Percentiles rank a stretch among this genome's conserved stretches.
Conservation (phyloP, 164 flowering plant species). For the Dillenia turbinata region DNA sequence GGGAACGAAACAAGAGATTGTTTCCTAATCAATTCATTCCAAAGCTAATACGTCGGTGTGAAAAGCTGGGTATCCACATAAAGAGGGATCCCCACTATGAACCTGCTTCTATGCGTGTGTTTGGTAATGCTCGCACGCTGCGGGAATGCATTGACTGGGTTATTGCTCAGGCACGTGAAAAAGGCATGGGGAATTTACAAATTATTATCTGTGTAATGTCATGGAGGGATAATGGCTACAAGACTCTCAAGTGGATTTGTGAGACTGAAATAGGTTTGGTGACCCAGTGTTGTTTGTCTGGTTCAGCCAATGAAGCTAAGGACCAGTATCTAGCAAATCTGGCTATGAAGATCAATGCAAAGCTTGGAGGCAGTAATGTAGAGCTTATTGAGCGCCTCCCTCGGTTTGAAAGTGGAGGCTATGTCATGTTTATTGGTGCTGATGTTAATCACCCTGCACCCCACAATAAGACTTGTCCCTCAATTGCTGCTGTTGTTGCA, state of each 20-base stretch:
- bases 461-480: slow-evolving; percentile 39
- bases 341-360: slow-evolving; percentile 77
- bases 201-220: slow-evolving; percentile 67
- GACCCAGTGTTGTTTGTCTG: slow-evolving; percentile 64
- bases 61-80: slow-evolving; percentile 37
- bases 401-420: slow-evolving; percentile 24
- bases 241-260: slow-evolving; percentile 61
- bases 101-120: slow-evolving; percentile 21
- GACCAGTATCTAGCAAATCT: slow-evolving; percentile 72
- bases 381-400: slow-evolving; percentile 52
- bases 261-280: slow-evolving; percentile 68
- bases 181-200: slow-evolving; percentile 24
- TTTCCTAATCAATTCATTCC: slow-evolving; percentile 21
- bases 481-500: slow-evolving; percentile 78
- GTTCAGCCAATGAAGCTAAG: slow-evolving; percentile 22
- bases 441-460: slow-evolving; percentile 83
- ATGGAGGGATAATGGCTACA: slow-evolving; percentile 50
- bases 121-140: slow-evolving; percentile 25
- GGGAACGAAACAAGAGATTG: slow-evolving; percentile 6
- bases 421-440: slow-evolving; percentile 79
- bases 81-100: slow-evolving; percentile 20
- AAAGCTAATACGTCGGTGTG: slow-evolving; percentile 25
- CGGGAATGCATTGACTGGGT: slow-evolving; percentile 23
- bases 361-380: slow-evolving; percentile 78
- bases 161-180: not conserved